A percentile compares a stretch with the other conserved stretches of the same genome.
Conservation (phyloP, 495 filamentous ascomycete genomes). For the Aspergillus steynii region DNA sequence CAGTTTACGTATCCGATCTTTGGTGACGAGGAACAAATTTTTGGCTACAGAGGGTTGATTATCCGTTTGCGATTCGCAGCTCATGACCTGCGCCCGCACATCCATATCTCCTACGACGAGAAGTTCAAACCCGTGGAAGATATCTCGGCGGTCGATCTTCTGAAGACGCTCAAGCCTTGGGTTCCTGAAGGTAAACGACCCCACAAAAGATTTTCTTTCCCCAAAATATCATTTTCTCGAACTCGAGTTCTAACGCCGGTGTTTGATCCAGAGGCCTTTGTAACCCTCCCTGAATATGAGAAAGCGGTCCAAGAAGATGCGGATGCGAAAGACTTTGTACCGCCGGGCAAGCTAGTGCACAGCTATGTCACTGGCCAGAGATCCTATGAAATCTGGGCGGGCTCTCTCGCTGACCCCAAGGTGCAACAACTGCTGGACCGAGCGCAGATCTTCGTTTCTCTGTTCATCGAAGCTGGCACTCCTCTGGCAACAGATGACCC, state of each 20-base stretch:
- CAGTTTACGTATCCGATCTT: constrained; percentile 90
- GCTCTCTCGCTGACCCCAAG: constrained; percentile 54
- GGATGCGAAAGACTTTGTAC: constrained; percentile 57
- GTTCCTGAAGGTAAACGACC: constrained; percentile 60
- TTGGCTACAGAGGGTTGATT: constrained; percentile 80
- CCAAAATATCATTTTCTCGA: too few species aligned
- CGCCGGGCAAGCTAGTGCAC: constrained; percentile 57
- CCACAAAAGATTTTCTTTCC: too few species aligned
- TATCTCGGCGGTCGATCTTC: constrained; percentile 65
- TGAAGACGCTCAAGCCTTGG: constrained; percentile 63
- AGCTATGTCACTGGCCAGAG: constrained; percentile 51
- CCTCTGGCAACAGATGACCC: constrained; percentile 69
- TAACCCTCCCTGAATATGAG: constrained; percentile 58
- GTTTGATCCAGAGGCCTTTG: constrained; percentile 57
- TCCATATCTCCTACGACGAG: constrained; percentile 69
- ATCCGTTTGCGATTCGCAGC: constrained; percentile 78
- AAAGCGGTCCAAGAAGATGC: constrained; percentile 54
- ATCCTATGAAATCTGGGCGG: constrained; percentile 63
- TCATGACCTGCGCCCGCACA: constrained; percentile 74
- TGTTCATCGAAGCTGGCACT: constrained; percentile 90
- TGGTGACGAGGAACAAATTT: constrained; percentile 85
- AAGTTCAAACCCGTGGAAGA: constrained; percentile 75
- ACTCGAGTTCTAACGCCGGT: background rate
- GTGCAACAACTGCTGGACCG: constrained; percentile 69
- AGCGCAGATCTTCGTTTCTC: constrained; percentile 77